Percentiles rank a stretch among this genome's conserved stretches.
These are phyloP conservation scores for Eucalyptus regnans DNA, from an alignment of 345 rosid genomes.

Conservation along the genomic window DNA sequence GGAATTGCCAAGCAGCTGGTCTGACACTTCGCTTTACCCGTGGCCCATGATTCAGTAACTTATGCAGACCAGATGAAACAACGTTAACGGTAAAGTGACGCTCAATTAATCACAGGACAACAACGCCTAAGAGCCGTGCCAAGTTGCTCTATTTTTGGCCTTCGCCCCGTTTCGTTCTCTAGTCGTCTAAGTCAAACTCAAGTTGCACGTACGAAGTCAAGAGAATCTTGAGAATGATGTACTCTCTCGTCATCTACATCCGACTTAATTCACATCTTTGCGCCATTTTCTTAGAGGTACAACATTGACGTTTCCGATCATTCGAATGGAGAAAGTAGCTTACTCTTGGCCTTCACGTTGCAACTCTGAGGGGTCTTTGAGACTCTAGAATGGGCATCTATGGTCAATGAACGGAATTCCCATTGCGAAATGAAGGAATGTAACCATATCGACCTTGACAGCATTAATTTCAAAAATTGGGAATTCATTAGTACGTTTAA, in stretches of 20 bases:
- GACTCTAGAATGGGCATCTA: not conserved
- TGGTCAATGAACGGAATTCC: not conserved
- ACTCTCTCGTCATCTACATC: not conserved
- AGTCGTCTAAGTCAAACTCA: not conserved
- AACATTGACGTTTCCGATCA: not conserved
- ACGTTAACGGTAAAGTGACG: not conserved
- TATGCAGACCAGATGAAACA: not conserved
- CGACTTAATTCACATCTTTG: not conserved
- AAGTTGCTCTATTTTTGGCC: not conserved
- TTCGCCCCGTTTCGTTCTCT: not conserved
- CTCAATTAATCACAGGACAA: not conserved
- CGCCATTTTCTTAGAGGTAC: not conserved
- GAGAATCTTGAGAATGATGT: not conserved
- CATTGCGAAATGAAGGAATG: not conserved
- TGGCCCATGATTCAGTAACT: not conserved
- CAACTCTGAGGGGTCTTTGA: not conserved
- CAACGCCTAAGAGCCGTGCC: not conserved
- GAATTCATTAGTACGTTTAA: not conserved
- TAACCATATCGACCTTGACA: not conserved
- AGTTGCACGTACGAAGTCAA: not conserved
- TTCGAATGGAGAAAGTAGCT: not conserved
- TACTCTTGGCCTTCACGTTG: not conserved
- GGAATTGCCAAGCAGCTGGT: not conserved
- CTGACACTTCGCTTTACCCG: not conserved
- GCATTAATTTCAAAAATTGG: not conserved